These are phyloP conservation scores for Eucalyptus marginata DNA, from an alignment of 345 rosid genomes.

Conservation along the genomic window DNA sequence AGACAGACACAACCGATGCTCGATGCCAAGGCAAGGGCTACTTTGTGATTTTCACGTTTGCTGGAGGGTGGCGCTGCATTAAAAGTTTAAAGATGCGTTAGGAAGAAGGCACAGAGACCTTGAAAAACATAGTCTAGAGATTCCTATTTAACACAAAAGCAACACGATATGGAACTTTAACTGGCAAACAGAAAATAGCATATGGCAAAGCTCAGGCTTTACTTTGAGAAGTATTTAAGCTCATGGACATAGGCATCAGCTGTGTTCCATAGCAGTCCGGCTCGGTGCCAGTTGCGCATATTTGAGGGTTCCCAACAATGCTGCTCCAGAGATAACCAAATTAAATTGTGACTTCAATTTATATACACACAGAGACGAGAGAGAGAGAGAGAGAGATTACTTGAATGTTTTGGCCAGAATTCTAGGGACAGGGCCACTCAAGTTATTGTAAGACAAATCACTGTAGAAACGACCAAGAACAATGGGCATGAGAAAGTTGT, in stretches of 20 bases:
- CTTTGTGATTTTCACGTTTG: slow-evolving; percentile 44
- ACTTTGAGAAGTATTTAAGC: slow-evolving; percentile 70
- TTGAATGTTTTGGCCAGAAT: slow-evolving; percentile 86
- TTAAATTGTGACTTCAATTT: neutral
- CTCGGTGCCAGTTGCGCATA: slow-evolving; percentile 84
- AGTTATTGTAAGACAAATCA: slow-evolving; percentile 89
- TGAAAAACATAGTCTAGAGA: neutral
- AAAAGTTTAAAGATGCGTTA: neutral
- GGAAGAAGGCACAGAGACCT: neutral
- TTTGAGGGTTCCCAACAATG: slow-evolving; percentile 77
- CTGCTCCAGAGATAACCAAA: slow-evolving; percentile 21
- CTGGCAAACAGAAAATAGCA: neutral
- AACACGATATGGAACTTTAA: neutral
- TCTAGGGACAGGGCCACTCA: slow-evolving; percentile 81
- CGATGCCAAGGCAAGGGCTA: slow-evolving; percentile 65
- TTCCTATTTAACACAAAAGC: neutral
- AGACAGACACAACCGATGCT: slow-evolving; percentile 56
- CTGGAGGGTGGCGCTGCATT: slow-evolving; percentile 25
- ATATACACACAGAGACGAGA: neutral
- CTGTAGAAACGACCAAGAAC: slow-evolving; percentile 21
- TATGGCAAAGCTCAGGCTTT: neutral
- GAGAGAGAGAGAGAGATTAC: slow-evolving; percentile 35
- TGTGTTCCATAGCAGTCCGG: slow-evolving; percentile 78
- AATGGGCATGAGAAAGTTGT: neutral
- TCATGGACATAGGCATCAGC: slow-evolving; percentile 96